Evolutionary conservation across 164 flowering plant species (phyloP), one percentile per base, ranked within the genome.

Genomic region (Magnolia sinica): DNA sequence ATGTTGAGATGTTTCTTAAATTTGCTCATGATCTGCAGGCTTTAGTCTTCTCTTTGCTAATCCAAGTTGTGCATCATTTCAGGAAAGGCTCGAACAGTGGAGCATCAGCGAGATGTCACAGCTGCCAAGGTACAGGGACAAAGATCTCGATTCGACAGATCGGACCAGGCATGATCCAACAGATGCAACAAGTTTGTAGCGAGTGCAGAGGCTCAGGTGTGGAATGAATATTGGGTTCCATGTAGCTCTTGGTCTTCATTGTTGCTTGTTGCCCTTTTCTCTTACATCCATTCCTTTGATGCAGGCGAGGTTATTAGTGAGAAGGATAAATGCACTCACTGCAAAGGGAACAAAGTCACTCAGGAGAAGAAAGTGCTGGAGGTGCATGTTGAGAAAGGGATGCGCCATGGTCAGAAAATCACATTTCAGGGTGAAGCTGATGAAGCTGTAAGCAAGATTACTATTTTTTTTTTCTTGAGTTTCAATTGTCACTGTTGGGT

Each of bases 111-210:
- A 89, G 79, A 64, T 92, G 97, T 76, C 29, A 87, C 72, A 89
- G 92, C 8, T 92, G 97, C 55, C 88, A 90, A 81, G 97, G 97
- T 5, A 77, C 86, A 23, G 97, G 97, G 29, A 90, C 91, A 93
- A 93, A 91, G 81, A 96, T 93, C 23, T 78, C 97, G 0, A 90
- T 91, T 1, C 84, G 94, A 79, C 96, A 93, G 4, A 84, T 93
- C 29, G 97, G 97, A 7, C 97, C 96, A 20, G 13, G 16, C 61
- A 91, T 93, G 97, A 91, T 55, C 61, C 61, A 55, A 16, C 61
- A 55, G 61, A 55, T 55, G 61, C 61, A 55, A 16, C 61, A 55
- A 11, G 16, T 16, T 55, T 55, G 61, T 16, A 55, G 18, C 61
- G 61, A 55, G 61, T 55, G 61, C 61, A 55, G 18, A 16, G 61